Base-by-base conservation (phyloP, 2,329 filamentous ascomycete species). In the Periconia digitata region DNA sequence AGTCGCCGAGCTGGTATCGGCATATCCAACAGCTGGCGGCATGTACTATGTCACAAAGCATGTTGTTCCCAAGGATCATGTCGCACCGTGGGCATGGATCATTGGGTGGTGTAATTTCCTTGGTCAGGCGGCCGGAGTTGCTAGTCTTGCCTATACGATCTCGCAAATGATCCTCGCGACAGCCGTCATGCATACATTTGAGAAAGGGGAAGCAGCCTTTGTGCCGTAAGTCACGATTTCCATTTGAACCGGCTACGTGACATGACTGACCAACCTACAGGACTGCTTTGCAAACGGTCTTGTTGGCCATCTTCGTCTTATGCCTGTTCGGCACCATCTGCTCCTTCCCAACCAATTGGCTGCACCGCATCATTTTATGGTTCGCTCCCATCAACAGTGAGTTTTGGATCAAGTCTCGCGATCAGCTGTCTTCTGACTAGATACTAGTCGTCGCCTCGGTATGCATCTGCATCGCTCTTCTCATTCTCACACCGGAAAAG, bases 31-130 rank as follows among this genome's bases (percentile, higher is more conserved):
- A 2, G 83, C 83, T 2, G 83, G 83, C 17, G 84, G 84, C 2
- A 85, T 86, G 82, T 86, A 86, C 66, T 86, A 85, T 63, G 82
- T 85, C 27, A 84, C 82, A 8, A 85, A 85, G 58, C 79, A 84
- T 60, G 82, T 86, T 27, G 82, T 85, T 2, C 83, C 83, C 8
- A 71, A 75, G 15, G 76, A 83, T 46, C 78, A 84, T 60, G 81
- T 85, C 23, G 79, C 84, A 2, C 77, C 84, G 12, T 85, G 82
- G 75, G 79, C 82, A 0, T 86, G 83, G 83, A 73, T 85, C 37
- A 82, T 85, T 46, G 83, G 83, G n/a, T 85, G 83, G 83, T 83
- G 81, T 60, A 86, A 86, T 54, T 78, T 86, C 24, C 74, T 86
- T 1, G 83, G 83, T 7, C 83, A 86, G 66, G 83, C 82, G 7